phyloP scores from a whole-genome alignment of 164 flowering plant species.

The Vitis amurensis region DNA sequence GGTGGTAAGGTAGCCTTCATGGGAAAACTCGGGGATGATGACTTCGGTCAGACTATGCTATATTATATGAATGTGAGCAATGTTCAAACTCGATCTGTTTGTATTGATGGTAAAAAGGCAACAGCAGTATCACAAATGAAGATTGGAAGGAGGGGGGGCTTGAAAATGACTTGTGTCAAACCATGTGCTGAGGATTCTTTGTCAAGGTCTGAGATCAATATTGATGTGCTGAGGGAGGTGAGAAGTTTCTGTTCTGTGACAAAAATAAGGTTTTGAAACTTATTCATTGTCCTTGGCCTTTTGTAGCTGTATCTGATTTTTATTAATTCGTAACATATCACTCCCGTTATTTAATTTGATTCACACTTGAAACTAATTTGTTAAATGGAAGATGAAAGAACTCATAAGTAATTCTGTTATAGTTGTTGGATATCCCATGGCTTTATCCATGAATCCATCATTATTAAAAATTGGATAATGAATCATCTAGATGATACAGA shows the following conservation, averaged over 20 bases:
- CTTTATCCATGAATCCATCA: too few relatives aligned
- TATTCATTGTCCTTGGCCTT: background rate
- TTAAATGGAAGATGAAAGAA: too few relatives aligned
- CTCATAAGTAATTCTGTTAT: too few relatives aligned
- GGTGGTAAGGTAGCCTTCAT: constrained; percentile 92
- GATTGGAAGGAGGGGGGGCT: constrained; percentile 58
- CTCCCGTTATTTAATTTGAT: too few relatives aligned
- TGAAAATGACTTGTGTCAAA: constrained; percentile 54
- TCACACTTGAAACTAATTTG: too few relatives aligned
- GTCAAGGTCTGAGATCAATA: constrained; percentile 73
- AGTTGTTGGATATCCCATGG: too few relatives aligned
- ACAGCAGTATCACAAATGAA: constrained; percentile 72
- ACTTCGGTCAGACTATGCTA: constrained; percentile 70
- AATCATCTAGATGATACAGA: too few relatives aligned
- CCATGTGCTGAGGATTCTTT: constrained; percentile 87
- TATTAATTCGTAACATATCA: background rate
- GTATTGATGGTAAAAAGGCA: constrained; percentile 50
- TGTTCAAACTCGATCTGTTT: constrained; percentile 76
- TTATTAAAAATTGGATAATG: too few relatives aligned
- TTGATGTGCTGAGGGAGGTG: constrained; percentile 92
- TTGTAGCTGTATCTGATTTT: background rate
- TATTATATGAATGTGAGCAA: constrained; percentile 59
- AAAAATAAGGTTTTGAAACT: background rate
- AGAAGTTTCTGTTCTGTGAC: background rate
- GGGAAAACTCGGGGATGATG: constrained; percentile 93